Evolutionary conservation across 2,329 filamentous ascomycete species (phyloP), one percentile per base, ranked within the genome.

Genomic region (Xylariaceae sp.): DNA sequence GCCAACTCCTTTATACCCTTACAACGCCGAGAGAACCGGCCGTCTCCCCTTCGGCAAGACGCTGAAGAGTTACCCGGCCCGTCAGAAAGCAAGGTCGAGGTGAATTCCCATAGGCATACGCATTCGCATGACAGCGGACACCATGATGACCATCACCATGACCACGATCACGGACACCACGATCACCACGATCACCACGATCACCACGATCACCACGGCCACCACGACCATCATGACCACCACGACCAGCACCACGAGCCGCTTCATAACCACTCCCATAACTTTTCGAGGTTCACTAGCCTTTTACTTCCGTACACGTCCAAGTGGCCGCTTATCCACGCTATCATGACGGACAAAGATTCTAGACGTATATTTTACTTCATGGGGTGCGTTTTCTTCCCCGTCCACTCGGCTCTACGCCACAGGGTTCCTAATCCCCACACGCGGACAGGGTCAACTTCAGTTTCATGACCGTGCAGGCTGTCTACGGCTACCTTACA

Each of bases 331-430:
- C 78, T 97, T 32, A 65, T 96, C 16, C 85, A 96, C 67, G 87
- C 89, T 49, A 90, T 99, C 54, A 74, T 99, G 64, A 83, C 86
- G 13, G 92, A 97, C 66, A 91, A 90, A 65, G 92, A 99, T 69
- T 97, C 92, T 15, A 82, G 94, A 54, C 84, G 92, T 42, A 97
- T 99, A 59, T 95, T 96, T 62, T 99, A 99, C 72, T 99, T 97
- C 64, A 96, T 96, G 84, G 81, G 80, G 88, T 95, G 15, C 5
- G 18, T 55, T 8, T 40, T 45, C 53, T 12, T n/a, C n/a, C 50
- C 18, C 36, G 15, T 53, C 65, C 3, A 18, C n/a, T 37, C n/a
- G n/a, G n/a, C 7, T 16, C 19, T 43, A 22, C 16, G 53, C 22
- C 5, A 13, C 7, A 19, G 9, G 19, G 21, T 32, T 54, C 36